phyloP scores from a whole-genome alignment of 768 basidiomycete genomes.

The Porphyrellus cyaneotinctus region DNA sequence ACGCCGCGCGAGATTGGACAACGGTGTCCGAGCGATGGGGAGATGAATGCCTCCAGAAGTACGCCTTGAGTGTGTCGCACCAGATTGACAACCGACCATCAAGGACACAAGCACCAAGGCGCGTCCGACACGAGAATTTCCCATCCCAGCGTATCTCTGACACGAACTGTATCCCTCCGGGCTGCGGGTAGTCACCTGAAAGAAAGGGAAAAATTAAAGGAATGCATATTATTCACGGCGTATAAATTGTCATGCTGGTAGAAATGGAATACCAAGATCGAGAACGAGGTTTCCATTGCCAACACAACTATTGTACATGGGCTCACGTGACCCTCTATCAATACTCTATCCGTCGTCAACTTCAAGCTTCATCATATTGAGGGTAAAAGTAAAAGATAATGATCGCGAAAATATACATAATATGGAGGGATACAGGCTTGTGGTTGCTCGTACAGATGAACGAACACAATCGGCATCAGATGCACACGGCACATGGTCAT shows the following conservation, averaged over 20 bases:
- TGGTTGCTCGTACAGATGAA: conserved; percentile 17
- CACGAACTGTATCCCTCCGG: no score
- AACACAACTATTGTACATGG: no score
- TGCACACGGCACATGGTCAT: conserved; percentile 8
- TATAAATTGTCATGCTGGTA: no score
- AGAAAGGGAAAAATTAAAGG: no score
- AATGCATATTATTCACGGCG: no score
- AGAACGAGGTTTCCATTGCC: no score
- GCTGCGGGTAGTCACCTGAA: no score
- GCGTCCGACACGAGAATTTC: conserved; percentile 1
- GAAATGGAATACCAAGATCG: no score
- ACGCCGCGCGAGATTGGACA: conserved; percentile 3
- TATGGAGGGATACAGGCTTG: conserved; percentile 2
- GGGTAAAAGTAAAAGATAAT: neutral
- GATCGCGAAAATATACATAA: conserved; percentile 11
- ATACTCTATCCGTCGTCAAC: no score
- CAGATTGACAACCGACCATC: neutral
- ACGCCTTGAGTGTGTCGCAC: neutral
- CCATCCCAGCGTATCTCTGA: conserved; percentile 7
- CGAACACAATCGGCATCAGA: conserved; percentile 1
- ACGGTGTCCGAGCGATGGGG: conserved; percentile 16
- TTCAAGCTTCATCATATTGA: no score
- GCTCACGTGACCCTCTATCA: no score
- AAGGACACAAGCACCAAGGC: conserved; percentile 7
- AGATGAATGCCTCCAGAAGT: conserved; percentile 23